Evolutionary conservation across 2,329 filamentous ascomycete genomes (phyloP), one percentile per base, ranked within the genome.

Genomic region (Trichoderma breve): DNA sequence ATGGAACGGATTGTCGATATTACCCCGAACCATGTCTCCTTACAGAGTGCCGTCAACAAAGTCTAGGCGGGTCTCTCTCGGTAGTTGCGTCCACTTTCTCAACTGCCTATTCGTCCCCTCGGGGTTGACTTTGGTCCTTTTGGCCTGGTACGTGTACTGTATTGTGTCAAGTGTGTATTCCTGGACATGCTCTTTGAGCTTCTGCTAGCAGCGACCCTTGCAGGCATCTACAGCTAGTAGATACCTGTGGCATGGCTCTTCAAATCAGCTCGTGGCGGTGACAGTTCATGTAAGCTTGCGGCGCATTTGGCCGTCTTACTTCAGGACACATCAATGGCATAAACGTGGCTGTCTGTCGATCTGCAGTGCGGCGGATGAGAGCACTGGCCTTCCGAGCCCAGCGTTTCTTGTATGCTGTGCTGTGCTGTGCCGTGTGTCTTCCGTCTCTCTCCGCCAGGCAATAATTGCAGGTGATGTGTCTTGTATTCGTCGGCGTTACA

Each of bases 1-100:
- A 43, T 67, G 64, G 64, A 67, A 58, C 64, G 51, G 64, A 32
- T 14, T 11, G 51, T 14, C 32, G 47, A 43, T 67, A 67, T 43
- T 67, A 68, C 65, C 53, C 65, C 65, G 65, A 67, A 67, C 64
- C 64, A 67, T 67, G 64, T 28, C 63, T 39, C 43, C 63, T 9
- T 15, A 61, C 32, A 24, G 30, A 34, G 63, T 34, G 39, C 61
- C 39, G 39, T 51, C 61, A 39, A 55, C 21, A 66, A 55, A 12
- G 24, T 28, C 39, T 8, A 9, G 26, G 63, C 63, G 63, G 47
- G 63, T 30, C 63, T 66, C 47, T 66, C 30, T 60, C 66, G 55
- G 66, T 28, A 69, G 66, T 61, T 69, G 66, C 26, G 43, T 36
- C 30, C 28, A 15, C 28, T n/a, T 53, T 53, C 43, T 36, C 30